Evolutionary conservation across 1,284 basidiomycete species (phyloP), one percentile per base, ranked within the genome.

Genomic region (Inonotus obliquus): DNA sequence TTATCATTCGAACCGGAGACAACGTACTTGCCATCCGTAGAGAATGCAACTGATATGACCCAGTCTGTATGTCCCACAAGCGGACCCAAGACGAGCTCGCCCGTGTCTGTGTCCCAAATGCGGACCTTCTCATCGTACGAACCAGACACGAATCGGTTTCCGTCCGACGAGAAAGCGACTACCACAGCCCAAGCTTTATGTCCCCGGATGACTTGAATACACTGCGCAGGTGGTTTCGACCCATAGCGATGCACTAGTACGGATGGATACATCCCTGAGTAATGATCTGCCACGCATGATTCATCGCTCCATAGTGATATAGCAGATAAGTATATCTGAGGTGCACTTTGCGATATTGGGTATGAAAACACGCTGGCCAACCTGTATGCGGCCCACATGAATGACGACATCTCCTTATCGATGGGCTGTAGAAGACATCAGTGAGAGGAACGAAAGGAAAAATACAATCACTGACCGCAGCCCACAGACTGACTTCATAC

Each of bases 31-130:
- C 9, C 41, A 14, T 5, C 41, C 7, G 41, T 1, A 6, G 41
- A 44, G 23, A 44, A 41, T 14, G 39, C 4, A 14, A 41, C 4
- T 14, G 59, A 60, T n/a, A 4, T 19, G 23, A 60, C 38, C 10
- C 29, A 27, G 17, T 27, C 37, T 41, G 32, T 47, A n/a, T 60
- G 51, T 9, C 38, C 49, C 10, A 9, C 21, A 11, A 51, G 21
- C 17, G 38, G 48, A 17, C 29, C 49, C 29, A 17, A 32, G 5
- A 59, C 5, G 10, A 47, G 14, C 23, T 35, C 21, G n/a, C 45
- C 57, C 4, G 23, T 54, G 11, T 29, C 23, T 17, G 59, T 21
- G n/a, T 60, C 51, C 59, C 59, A 54, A 11, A 54, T 41, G 25
- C 48, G 7, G 32, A 54, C 29, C 7, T 3, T 39, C 1, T 19